These are phyloP conservation scores for Pisolithus thermaeus DNA, from an alignment of 1,284 basidiomycete genomes.

Conservation along the genomic window DNA sequence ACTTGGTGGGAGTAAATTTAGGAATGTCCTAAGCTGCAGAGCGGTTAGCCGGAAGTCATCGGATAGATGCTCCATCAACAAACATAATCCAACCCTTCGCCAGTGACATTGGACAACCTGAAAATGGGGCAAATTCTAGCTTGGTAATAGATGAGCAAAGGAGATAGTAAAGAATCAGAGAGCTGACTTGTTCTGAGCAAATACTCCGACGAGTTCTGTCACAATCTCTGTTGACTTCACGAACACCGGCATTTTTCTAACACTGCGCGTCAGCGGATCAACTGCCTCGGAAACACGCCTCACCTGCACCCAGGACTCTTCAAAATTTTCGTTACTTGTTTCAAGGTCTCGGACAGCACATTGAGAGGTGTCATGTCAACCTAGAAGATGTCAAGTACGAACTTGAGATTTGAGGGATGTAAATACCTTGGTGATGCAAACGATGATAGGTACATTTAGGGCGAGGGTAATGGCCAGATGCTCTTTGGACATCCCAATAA, in stretches of 20 bases:
- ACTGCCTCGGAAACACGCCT: conserved; percentile 14
- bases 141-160: conserved; percentile 9
- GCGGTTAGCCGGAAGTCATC: conserved; percentile 6
- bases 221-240: conserved; percentile 72
- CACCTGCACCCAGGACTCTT: conserved; percentile 90
- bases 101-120: conserved; percentile 92
- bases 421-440: conserved; percentile 88
- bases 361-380: conserved; percentile 98
- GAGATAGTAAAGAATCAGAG: background rate
- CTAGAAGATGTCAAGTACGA: conserved; percentile 24
- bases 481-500: conserved; percentile 98
- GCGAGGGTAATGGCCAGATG: conserved; percentile 94
- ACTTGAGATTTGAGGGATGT: background rate
- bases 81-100: conserved; percentile 80
- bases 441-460: conserved; percentile 87
- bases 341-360: conserved; percentile 84
- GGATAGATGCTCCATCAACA: conserved; percentile 15
- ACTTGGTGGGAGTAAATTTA: conserved; percentile 83
- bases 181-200: conserved; percentile 32
- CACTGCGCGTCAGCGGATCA: conserved; percentile 3
- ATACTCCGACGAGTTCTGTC: conserved; percentile 70
- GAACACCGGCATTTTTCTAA: conserved; percentile 72
- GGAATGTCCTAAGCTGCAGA: conserved; percentile 68
- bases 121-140: conserved; percentile 87
- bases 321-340: conserved; percentile 90